These are phyloP conservation scores for Tricholoma hemisulphureum DNA, from an alignment of 768 basidiomycete species.

Conservation along the genomic window DNA sequence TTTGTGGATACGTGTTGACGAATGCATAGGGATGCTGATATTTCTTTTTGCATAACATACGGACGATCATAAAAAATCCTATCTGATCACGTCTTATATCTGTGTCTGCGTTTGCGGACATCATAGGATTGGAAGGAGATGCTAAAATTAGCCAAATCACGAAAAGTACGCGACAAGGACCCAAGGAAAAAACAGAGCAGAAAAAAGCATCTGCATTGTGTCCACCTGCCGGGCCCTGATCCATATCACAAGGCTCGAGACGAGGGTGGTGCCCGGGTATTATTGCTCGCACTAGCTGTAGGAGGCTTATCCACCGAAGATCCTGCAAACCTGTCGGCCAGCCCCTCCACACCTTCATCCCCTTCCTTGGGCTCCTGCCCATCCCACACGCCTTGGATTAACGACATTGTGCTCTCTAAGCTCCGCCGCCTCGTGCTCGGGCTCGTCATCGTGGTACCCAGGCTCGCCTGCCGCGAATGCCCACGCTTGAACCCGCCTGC, in stretches of 20 bases:
- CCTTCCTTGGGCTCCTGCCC: conserved; percentile 49
- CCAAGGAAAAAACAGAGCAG: neutral
- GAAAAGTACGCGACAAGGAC: neutral
- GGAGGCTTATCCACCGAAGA: conserved; percentile 11
- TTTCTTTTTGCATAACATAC: neutral
- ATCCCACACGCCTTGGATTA: conserved; percentile 92
- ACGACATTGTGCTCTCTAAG: conserved; percentile 91
- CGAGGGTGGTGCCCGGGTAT: neutral
- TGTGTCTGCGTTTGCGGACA: neutral
- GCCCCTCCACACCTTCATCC: conserved; percentile 38
- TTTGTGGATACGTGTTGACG: no score
- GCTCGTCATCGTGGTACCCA: conserved; percentile 94
- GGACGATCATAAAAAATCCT: neutral
- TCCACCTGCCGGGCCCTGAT: neutral
- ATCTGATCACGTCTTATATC: neutral
- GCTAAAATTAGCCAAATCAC: conserved; percentile 1
- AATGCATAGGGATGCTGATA: no score
- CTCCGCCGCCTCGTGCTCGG: conserved; percentile 90
- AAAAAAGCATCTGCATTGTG: neutral
- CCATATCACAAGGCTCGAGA: neutral
- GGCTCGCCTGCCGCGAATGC: conserved; percentile 73
- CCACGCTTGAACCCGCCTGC: conserved; percentile 65
- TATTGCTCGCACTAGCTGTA: conserved; percentile 1
- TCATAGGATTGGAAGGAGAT: neutral
- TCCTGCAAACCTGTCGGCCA: conserved; percentile 36